Percentiles rank a stretch among this genome's conserved stretches.
phyloP scores from a whole-genome alignment of 257 asterid species.

The Nicotiana undulata region DNA sequence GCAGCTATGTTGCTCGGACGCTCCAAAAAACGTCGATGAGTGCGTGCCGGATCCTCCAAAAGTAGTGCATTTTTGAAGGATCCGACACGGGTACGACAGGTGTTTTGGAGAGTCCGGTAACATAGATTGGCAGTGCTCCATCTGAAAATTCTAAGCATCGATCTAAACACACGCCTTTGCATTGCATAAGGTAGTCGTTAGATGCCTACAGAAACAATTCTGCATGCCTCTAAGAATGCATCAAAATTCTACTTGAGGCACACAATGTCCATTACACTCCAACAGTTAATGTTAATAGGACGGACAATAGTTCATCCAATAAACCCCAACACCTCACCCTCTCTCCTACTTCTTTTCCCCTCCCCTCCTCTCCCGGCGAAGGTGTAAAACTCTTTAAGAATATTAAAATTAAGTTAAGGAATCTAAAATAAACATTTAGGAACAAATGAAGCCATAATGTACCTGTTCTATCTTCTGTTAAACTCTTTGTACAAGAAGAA shows the following conservation, averaged over 20 bases:
- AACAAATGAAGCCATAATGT: constrained; percentile 7
- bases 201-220: background rate
- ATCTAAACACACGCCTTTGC: background rate
- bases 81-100: no score
- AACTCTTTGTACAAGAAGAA: constrained; percentile 42
- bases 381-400: background rate
- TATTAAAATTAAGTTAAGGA: background rate
- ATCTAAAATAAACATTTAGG: background rate
- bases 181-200: background rate
- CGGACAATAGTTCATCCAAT: background rate
- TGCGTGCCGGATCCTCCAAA: no score
- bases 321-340: background rate
- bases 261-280: background rate
- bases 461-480: constrained; percentile 65
- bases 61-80: no score
- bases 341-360: background rate
- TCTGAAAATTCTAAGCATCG: background rate
- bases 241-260: background rate
- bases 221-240: background rate
- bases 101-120: no score
- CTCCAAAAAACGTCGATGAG: no score
- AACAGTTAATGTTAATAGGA: background rate
- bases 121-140: background rate
- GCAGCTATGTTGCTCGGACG: background rate
- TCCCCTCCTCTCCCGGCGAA: background rate